A percentile compares a stretch with the other conserved stretches of the same genome.
Evolutionary conservation across 306 rosid species (phyloP).

Genomic region (Parietaria judaica): DNA sequence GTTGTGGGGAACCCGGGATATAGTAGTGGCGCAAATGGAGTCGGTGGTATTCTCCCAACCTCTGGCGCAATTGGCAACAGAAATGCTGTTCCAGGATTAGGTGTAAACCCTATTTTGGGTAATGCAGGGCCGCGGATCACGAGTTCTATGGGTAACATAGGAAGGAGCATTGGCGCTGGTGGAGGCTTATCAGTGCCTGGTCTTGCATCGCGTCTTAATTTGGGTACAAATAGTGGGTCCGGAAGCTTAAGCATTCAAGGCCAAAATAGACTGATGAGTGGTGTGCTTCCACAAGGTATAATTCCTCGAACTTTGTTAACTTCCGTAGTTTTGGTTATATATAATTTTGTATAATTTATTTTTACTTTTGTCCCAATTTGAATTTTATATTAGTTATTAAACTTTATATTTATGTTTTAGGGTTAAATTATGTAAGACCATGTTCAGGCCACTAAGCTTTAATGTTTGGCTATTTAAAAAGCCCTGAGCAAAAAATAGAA

Average conservation of each 20-base stretch:
- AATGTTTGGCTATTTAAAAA: too few species aligned
- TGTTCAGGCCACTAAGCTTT: too few species aligned
- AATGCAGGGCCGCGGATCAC: slow-evolving; percentile 78
- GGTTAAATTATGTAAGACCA: too few species aligned
- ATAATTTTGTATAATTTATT: neutral
- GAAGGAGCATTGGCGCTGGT: slow-evolving; percentile 59
- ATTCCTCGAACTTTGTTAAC: neutral
- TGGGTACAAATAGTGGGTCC: slow-evolving; percentile 73
- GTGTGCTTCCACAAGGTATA: slow-evolving; percentile 91
- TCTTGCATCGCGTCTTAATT: slow-evolving; percentile 73
- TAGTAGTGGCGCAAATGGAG: slow-evolving; percentile 89
- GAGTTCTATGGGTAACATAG: slow-evolving; percentile 75
- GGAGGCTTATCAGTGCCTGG: slow-evolving; percentile 91
- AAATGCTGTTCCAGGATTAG: slow-evolving; percentile 94
- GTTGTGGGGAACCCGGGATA: slow-evolving; percentile 96
- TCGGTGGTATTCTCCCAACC: slow-evolving; percentile 92
- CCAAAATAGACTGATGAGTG: slow-evolving; percentile 76
- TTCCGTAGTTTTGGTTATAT: neutral
- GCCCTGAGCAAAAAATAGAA: too few species aligned
- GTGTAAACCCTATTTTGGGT: slow-evolving; percentile 90
- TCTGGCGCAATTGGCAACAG: slow-evolving; percentile 94
- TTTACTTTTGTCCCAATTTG: neutral
- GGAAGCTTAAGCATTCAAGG: slow-evolving; percentile 81
- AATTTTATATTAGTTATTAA: neutral
- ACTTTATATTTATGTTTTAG: too few species aligned